Evolutionary conservation across 768 basidiomycete species (phyloP), one percentile per base, ranked within the genome.

Genomic region (Tulasnella sp.): DNA sequence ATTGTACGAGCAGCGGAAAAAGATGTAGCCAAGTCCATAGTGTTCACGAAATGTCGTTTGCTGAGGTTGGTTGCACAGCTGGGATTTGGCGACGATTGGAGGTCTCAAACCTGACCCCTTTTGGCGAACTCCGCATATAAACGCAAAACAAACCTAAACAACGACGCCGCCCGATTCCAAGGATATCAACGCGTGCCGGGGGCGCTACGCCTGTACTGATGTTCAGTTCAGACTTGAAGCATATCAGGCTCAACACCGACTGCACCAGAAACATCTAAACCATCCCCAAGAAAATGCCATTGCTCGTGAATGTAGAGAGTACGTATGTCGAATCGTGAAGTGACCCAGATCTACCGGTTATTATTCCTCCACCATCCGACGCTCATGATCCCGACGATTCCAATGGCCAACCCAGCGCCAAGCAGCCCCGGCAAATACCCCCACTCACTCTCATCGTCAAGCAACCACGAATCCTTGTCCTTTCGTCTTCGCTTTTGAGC

Each of bases 291-390:
- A n/a, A 9, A 52, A 52, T 52, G 47, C 29, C 47, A 52, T 52
- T 52, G 22, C 22, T 26, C n/a, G 29, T 22, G 47, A 26, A 26
- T 26, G n/a, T 52, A n/a, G 5, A n/a, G 17, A 47, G 44, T 47
- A 47, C 4, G 6, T 9, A 26, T 9, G 5, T n/a, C 47, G n/a
- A 11, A 52, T 52, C 47, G 47, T 52, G 12, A 52, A 7, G 1
- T 59, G 32, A 12, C 52, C 22, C 22, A 29, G 11, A 59, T 59
- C 69, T 70, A 70, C n/a, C 69, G 69, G 29, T 65, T 72, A 42
- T 72, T 63, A 59, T 44, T 72, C 39, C 71, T 72, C 71, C 71
- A 72, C 71, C 71, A 72, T n/a, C 59, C n/a, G 16, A 63, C 71
- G 32, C 71, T 72, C 62, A 72, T 72, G 16, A 65, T 66, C 32